A percentile compares a stretch with the other conserved stretches of the same genome.
These are phyloP conservation scores for Phaeosphaeriaceae sp. DNA, from an alignment of 2,329 filamentous ascomycete genomes.

Conservation along the genomic window DNA sequence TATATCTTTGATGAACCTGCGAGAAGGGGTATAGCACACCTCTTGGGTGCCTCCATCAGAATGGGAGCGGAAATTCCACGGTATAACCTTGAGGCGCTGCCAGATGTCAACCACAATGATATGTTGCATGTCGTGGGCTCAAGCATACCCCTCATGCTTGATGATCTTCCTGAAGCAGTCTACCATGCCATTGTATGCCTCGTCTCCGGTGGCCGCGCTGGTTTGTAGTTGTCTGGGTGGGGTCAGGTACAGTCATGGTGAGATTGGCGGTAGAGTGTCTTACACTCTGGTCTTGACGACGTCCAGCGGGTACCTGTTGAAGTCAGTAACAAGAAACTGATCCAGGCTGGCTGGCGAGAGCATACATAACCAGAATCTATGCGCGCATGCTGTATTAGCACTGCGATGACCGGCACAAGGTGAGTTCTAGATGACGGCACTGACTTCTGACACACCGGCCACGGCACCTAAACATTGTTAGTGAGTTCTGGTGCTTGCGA, in stretches of 20 bases:
- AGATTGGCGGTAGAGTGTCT: slow-evolving; percentile 45
- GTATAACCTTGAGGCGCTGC: slow-evolving; percentile 86
- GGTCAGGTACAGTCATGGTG: slow-evolving; percentile 27
- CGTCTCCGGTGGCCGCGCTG: slow-evolving; percentile 73
- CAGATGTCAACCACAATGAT: slow-evolving; percentile 17
- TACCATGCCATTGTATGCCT: slow-evolving; percentile 94
- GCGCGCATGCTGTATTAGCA: slow-evolving; percentile 36
- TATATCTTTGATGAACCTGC: background rate
- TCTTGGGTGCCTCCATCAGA: slow-evolving; percentile 96
- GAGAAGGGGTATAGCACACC: slow-evolving; percentile 40
- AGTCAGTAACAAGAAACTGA: slow-evolving; percentile 4
- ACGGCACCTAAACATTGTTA: slow-evolving; percentile 72
- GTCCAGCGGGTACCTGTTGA: slow-evolving; percentile 92
- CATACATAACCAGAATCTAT: slow-evolving; percentile 86
- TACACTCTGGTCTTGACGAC: slow-evolving; percentile 98
- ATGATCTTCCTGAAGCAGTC: slow-evolving; percentile 99
- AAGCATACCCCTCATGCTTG: slow-evolving; percentile 83
- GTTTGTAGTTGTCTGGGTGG: slow-evolving; percentile 81
- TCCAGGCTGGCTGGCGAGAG: background rate
- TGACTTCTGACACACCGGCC: slow-evolving; percentile 95
- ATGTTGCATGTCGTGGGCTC: slow-evolving; percentile 1
- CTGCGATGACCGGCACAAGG: slow-evolving; percentile 10
- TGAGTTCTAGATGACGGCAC: slow-evolving; percentile 39
- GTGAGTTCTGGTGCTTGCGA: slow-evolving; percentile 21
- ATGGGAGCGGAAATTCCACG: slow-evolving; percentile 95